phyloP scores from a whole-genome alignment of 192 early-diverging fungal species.

The Anaeromyces robustus region DNA sequence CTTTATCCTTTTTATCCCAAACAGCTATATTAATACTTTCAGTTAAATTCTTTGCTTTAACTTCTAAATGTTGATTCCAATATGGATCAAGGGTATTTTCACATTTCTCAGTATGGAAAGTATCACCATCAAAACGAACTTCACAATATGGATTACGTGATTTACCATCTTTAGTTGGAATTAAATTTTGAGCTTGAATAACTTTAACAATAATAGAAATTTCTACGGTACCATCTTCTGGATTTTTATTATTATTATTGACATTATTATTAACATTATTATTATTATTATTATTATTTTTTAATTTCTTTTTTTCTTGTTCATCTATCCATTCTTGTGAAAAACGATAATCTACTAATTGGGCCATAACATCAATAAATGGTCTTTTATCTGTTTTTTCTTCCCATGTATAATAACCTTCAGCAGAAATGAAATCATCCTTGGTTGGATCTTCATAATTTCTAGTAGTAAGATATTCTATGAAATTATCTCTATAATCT shows the following conservation, averaged over 20 bases:
- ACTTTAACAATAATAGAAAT: conserved; percentile 18
- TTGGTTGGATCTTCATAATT: neutral
- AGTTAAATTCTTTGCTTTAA: conserved; percentile 10
- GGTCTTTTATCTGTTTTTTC: neutral
- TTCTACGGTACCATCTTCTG: neutral
- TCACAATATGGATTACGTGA: conserved; percentile 25
- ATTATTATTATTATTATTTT: no score
- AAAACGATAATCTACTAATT: neutral
- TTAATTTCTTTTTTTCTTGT: neutral
- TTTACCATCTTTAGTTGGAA: conserved; percentile 27
- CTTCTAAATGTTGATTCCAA: conserved; percentile 29
- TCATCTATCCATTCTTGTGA: neutral
- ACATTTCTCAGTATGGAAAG: conserved; percentile 24
- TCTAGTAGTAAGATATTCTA: neutral
- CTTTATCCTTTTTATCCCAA: conserved; percentile 19
- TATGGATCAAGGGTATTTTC: conserved; percentile 12
- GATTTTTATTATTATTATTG: no score
- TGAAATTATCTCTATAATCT: neutral
- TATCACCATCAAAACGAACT: conserved; percentile 24
- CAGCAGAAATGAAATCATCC: neutral
- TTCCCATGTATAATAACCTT: neutral
- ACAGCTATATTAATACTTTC: conserved; percentile 24
- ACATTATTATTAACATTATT: no score
- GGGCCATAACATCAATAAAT: neutral
- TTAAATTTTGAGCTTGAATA: conserved; percentile 19